Conservation (phyloP, 2,329 filamentous ascomycete genomes). For the Blumeria graminis region DNA sequence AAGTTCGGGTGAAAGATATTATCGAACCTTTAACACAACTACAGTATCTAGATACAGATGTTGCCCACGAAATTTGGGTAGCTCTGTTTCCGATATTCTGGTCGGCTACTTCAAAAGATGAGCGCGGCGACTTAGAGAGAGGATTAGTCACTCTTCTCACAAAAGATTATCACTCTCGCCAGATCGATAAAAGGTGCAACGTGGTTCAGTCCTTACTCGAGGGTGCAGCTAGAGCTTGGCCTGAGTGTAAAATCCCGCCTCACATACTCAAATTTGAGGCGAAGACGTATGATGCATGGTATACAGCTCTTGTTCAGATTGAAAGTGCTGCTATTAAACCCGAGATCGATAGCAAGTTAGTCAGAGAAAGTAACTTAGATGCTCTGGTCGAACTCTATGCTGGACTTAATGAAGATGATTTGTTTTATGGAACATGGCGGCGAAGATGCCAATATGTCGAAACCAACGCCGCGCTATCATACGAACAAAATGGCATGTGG, state of each 20-base stretch:
- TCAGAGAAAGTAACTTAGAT: conserved; percentile 86
- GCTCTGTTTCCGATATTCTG: conserved; percentile 81
- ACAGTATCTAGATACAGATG: conserved; percentile 63
- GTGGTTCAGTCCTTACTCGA: conserved; percentile 83
- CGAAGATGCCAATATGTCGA: conserved; percentile 89
- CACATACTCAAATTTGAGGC: conserved; percentile 92
- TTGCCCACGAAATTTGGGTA: conserved; percentile 79
- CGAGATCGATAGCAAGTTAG: conserved; percentile 49
- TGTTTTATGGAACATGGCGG: conserved; percentile 95
- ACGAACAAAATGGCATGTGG: conserved; percentile 98
- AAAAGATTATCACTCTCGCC: conserved; percentile 84
- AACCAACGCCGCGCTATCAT: conserved; percentile 88
- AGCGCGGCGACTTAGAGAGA: conserved; percentile 72
- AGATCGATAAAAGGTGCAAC: conserved; percentile 86
- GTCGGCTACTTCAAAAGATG: conserved; percentile 69
- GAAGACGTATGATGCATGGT: conserved; percentile 90
- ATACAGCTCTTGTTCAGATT: conserved; percentile 72
- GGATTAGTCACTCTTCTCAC: conserved; percentile 77
- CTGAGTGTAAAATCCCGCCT: conserved; percentile 76
- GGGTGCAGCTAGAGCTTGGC: conserved; percentile 61
- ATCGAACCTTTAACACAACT: conserved; percentile 78
- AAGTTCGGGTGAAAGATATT: conserved; percentile 69
- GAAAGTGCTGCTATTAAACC: conserved; percentile 75
- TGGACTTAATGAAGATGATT: conserved; percentile 74
- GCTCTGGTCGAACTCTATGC: conserved; percentile 87